Evolutionary conservation across 148 eudicot genomes (phyloP), one percentile per base, ranked within the genome.

Genomic region (Chenopodium berlandieri): DNA sequence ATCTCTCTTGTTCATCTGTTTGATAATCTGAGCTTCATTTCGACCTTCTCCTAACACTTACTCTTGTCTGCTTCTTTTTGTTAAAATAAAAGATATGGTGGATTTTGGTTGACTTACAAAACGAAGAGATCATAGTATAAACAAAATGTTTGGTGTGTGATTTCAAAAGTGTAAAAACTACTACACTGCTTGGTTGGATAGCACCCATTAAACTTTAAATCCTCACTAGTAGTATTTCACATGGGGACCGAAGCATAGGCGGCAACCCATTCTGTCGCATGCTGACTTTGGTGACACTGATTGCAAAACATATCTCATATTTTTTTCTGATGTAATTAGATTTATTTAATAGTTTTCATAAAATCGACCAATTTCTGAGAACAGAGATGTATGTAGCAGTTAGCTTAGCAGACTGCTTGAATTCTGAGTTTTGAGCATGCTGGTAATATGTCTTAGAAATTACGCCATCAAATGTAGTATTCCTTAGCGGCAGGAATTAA

Each of bases 141-240:
- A 40, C 48, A 40, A 40, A 47, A 25, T 78, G 34, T 31, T 78
- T 50, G 60, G 56, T 78, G 54, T 30, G 50, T 78, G 60, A 46
- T 11, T 46, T 65, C 19, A 47, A 66, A 66, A 78, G 17, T 23
- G 44, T 46, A 13, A 25, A 20, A 78, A 47, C 71, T 34, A 62
- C 67, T 76, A 34, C 67, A 75, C 76, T 72, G 48, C 77, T 78
- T 71, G 52, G 78, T 78, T 78, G 85, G 79, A 56, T 79, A 79
- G 82, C 79, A 83, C 82, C 85, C 70, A 77, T 30, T 75, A 56
- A 54, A 50, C 82, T 79, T 74, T 75, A 67, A 75, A 79, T 69
- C 34, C 78, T 71, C 16, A 71, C 70, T 68, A 77, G 44, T 25
- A 6, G 20, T 40, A 0, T 40, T 37, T 56, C 76, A 64, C 81